Evolutionary conservation across 148 eudicot species (phyloP).

Genomic region (Rheum nobile): DNA sequence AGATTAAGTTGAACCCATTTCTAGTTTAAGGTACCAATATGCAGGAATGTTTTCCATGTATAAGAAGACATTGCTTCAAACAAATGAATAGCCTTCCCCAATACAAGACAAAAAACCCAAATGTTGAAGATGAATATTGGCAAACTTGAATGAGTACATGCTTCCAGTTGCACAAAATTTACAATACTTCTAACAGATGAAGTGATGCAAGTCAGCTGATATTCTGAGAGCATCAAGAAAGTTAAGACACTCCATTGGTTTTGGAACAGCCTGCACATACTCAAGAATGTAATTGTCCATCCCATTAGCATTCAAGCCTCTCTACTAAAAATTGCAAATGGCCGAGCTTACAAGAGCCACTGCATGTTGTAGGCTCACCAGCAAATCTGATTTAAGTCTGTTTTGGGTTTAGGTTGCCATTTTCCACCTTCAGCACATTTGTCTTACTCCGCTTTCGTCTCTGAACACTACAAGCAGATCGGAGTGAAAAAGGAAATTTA

Average conservation of each 20-base stretch:
- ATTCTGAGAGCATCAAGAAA: not conserved
- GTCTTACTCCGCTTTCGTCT: constrained; percentile 2
- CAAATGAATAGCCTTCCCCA: not conserved
- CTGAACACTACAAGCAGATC: constrained; percentile 8
- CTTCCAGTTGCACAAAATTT: not conserved
- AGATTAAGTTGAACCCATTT: not conserved
- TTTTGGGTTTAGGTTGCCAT: constrained; percentile 4
- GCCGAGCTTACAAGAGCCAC: not conserved
- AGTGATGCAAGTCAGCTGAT: not conserved
- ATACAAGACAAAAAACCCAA: not conserved
- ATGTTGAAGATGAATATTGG: not conserved
- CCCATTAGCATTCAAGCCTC: not conserved
- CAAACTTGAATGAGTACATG: not conserved
- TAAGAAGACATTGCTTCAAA: not conserved
- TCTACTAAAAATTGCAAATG: not conserved
- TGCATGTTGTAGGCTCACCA: not conserved
- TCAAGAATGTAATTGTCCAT: not conserved
- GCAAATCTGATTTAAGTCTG: not conserved
- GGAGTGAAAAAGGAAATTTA: not conserved
- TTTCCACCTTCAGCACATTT: constrained; percentile 1
- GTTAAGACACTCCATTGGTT: not conserved
- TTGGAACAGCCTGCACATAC: not conserved
- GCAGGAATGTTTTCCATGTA: not conserved
- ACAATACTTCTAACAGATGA: not conserved
- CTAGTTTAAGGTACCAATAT: not conserved